A percentile compares a stretch with the other conserved stretches of the same genome.
Evolutionary conservation across 2,329 filamentous ascomycete species (phyloP).

Genomic region (Alternaria ethzedia): DNA sequence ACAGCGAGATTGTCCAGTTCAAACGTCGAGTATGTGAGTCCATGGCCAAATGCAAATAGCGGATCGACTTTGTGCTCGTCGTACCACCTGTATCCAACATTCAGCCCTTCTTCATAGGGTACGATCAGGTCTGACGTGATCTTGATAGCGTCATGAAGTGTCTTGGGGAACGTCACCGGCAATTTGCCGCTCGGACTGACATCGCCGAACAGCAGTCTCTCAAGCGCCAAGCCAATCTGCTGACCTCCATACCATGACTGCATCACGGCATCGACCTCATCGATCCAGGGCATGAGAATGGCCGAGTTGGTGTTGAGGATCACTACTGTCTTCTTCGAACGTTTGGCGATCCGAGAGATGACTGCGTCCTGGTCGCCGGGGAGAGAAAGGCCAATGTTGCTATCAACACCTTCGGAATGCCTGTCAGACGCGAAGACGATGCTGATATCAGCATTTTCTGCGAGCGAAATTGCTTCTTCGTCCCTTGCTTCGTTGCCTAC

Average conservation of each 20-base stretch:
- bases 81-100: neutral
- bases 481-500: neutral
- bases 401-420: constrained; percentile 6
- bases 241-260: constrained; percentile 66
- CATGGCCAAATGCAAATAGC: constrained; percentile 78
- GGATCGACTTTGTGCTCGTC: constrained; percentile 60
- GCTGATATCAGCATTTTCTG: neutral
- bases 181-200: constrained; percentile 77
- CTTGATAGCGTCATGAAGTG: constrained; percentile 66
- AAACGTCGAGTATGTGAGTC: constrained; percentile 76
- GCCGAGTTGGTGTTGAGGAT: neutral
- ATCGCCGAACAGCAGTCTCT: constrained; percentile 76
- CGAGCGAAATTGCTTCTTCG: neutral
- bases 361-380: constrained; percentile 1
- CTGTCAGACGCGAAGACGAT: constrained; percentile 4
- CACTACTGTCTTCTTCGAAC: neutral
- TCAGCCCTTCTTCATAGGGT: neutral
- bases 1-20: neutral
- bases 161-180: constrained; percentile 80
- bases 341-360: neutral
- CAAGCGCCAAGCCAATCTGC: constrained; percentile 79
- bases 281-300: constrained; percentile 1
- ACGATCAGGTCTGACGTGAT: neutral
- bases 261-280: constrained; percentile 1
- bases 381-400: constrained; percentile 3